Conservation (phyloP, 257 asterid species). For the Rauvolfia tetraphylla region DNA sequence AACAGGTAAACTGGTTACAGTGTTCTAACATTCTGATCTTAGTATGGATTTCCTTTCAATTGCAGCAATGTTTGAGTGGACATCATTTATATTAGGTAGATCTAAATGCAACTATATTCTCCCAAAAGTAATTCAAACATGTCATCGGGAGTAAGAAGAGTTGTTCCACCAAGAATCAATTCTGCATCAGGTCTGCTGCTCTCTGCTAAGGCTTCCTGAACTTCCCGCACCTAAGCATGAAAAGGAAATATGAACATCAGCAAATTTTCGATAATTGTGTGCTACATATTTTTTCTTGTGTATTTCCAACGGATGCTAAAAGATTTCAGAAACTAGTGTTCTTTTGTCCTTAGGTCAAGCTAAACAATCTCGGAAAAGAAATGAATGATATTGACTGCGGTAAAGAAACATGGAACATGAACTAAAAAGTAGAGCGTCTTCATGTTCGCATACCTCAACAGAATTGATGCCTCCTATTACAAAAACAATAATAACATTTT, state of each 20-base stretch:
- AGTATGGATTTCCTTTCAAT: neutral
- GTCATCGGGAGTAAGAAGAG: slow-evolving; percentile 78
- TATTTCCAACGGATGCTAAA: neutral
- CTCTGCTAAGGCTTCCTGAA: slow-evolving; percentile 69
- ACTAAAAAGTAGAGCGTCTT: neutral
- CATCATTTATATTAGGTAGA: neutral
- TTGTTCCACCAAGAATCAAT: slow-evolving; percentile 82
- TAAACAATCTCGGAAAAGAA: neutral
- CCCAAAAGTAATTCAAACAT: slow-evolving; percentile 85
- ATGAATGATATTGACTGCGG: neutral
- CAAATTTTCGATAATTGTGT: neutral
- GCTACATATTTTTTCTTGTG: neutral
- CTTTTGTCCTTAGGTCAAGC: neutral
- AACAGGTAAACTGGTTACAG: neutral
- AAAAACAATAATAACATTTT: slow-evolving; percentile 67
- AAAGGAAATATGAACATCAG: slow-evolving; percentile 9
- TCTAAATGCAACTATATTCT: slow-evolving; percentile 51
- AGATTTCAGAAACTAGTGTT: neutral
- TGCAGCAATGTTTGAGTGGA: neutral
- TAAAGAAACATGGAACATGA: neutral
- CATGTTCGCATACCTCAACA: slow-evolving; percentile 59
- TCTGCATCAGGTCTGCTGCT: slow-evolving; percentile 83
- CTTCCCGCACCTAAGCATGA: slow-evolving; percentile 70
- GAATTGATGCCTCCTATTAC: slow-evolving; percentile 88
- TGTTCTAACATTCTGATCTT: neutral